A percentile compares a stretch with the other conserved stretches of the same genome.
Evolutionary conservation across 768 basidiomycete species (phyloP).

Genomic region (Postia placenta): DNA sequence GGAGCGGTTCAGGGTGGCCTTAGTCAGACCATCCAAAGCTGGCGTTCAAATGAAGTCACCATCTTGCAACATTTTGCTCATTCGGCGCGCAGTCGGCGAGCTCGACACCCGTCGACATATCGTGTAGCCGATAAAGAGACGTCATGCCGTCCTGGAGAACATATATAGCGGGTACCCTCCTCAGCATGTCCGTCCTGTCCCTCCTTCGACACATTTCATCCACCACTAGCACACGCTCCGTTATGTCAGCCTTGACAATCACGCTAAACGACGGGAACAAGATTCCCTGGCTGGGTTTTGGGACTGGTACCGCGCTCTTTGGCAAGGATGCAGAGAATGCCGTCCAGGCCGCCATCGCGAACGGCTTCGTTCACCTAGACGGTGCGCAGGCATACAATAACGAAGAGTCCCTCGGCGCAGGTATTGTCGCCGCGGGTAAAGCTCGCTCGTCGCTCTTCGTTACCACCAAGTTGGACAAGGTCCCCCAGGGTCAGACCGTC

Average conservation of each 20-base stretch:
- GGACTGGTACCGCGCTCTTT: constrained; percentile 31
- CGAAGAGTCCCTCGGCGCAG: constrained; percentile 31
- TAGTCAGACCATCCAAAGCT: background rate
- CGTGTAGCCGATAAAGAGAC: background rate
- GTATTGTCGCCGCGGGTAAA: constrained; percentile 26
- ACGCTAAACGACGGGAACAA: constrained; percentile 31
- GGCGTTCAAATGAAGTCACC: background rate
- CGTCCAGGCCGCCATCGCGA: constrained; percentile 25
- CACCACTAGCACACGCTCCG: background rate
- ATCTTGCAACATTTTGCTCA: constrained; percentile 3
- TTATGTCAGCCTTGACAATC: constrained; percentile 23
- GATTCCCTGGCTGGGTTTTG: constrained; percentile 34
- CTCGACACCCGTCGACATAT: background rate
- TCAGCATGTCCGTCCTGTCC: constrained; percentile 9
- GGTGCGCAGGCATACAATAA: constrained; percentile 34
- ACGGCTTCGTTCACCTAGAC: constrained; percentile 35
- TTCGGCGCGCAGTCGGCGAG: background rate
- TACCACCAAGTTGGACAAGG: constrained; percentile 32
- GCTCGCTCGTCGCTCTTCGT: constrained; percentile 36
- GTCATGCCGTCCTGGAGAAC: constrained; percentile 9
- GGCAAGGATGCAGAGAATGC: constrained; percentile 22
- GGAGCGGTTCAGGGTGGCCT: no score
- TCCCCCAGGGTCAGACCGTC: constrained; percentile 29
- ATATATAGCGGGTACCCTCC: constrained; percentile 11
- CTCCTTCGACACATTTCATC: constrained; percentile 9